A percentile compares a stretch with the other conserved stretches of the same genome.
phyloP scores from a whole-genome alignment of 805 yeast genomes.

The Candida pseudofarinosa region DNA sequence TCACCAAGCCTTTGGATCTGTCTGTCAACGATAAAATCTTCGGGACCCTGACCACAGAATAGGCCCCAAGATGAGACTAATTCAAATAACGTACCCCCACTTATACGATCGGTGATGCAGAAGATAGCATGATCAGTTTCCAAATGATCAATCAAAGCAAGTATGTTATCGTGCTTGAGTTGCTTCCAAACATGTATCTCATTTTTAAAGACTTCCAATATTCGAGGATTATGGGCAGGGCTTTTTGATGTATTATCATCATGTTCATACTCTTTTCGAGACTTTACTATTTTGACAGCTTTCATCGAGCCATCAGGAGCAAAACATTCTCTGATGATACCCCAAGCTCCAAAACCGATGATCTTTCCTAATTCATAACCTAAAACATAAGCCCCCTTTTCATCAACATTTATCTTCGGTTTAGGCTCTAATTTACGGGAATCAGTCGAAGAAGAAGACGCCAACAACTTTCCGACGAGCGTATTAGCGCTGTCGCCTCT shows the following conservation, averaged over 20 bases:
- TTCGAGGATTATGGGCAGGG: constrained; percentile 35
- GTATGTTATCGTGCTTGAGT: constrained; percentile 58
- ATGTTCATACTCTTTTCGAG: constrained; percentile 20
- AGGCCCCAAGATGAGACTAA: constrained; percentile 65
- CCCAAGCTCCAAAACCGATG: constrained; percentile 90
- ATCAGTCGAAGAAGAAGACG: constrained; percentile 34
- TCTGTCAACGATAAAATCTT: constrained; percentile 22
- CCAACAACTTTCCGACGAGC: constrained; percentile 37
- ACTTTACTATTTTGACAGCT: constrained; percentile 63
- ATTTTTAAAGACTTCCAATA: constrained; percentile 56
- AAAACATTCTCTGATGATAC: constrained; percentile 70
- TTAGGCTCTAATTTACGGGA: constrained; percentile 22
- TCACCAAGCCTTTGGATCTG: constrained; percentile 32
- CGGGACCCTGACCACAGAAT: constrained; percentile 25
- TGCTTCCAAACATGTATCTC: constrained; percentile 77
- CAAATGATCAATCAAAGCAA: constrained; percentile 58
- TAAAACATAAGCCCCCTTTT: constrained; percentile 64
- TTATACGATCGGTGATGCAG: constrained; percentile 63
- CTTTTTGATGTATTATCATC: constrained; percentile 6
- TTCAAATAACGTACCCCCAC: constrained; percentile 81
- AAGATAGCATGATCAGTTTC: constrained; percentile 63
- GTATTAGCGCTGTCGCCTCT: constrained; percentile 32
- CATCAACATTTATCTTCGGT: constrained; percentile 46
- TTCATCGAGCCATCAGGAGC: constrained; percentile 28
- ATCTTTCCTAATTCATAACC: constrained; percentile 64